A percentile compares a stretch with the other conserved stretches of the same genome.
Evolutionary conservation across 1,284 basidiomycete genomes (phyloP).

Genomic region (Sporisorium scitamineum): DNA sequence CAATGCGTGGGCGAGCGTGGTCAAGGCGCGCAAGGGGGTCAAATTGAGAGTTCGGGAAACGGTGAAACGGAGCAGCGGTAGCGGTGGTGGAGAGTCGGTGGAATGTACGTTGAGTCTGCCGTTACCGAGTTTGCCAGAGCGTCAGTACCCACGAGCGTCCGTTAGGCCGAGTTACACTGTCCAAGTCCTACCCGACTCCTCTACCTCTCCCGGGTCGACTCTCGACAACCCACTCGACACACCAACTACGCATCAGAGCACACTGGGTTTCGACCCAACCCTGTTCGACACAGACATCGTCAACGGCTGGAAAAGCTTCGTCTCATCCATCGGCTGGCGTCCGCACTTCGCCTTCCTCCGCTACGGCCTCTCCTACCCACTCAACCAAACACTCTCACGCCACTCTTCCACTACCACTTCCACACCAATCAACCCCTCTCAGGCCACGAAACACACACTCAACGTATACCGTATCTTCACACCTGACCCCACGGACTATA

Average conservation of each 20-base stretch:
- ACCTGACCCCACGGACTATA: constrained; percentile 36
- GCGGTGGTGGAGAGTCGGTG: not conserved
- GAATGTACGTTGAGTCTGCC: constrained; percentile 32
- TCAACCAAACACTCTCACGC: constrained; percentile 22
- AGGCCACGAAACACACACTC: constrained; percentile 25
- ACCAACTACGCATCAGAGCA: not conserved
- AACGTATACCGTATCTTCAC: constrained; percentile 48
- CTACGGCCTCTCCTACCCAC: constrained; percentile 27
- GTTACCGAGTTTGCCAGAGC: constrained; percentile 33
- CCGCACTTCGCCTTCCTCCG: constrained; percentile 33
- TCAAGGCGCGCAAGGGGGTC: constrained; percentile 32
- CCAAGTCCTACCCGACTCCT: constrained; percentile 24
- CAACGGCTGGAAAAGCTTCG: constrained; percentile 45
- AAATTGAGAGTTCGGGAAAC: constrained; percentile 32
- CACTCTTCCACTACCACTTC: constrained; percentile 7
- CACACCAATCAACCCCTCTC: constrained; percentile 23
- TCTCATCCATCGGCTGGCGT: constrained; percentile 43
- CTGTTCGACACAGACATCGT: constrained; percentile 24
- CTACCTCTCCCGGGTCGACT: not conserved
- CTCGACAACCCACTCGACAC: constrained; percentile 3
- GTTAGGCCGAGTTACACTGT: constrained; percentile 37
- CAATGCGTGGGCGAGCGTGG: constrained; percentile 49
- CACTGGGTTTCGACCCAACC: constrained; percentile 20
- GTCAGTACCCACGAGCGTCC: constrained; percentile 42
- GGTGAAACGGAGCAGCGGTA: not conserved